Conservation (phyloP, 768 basidiomycete genomes). For the Collybiopsis confluens region DNA sequence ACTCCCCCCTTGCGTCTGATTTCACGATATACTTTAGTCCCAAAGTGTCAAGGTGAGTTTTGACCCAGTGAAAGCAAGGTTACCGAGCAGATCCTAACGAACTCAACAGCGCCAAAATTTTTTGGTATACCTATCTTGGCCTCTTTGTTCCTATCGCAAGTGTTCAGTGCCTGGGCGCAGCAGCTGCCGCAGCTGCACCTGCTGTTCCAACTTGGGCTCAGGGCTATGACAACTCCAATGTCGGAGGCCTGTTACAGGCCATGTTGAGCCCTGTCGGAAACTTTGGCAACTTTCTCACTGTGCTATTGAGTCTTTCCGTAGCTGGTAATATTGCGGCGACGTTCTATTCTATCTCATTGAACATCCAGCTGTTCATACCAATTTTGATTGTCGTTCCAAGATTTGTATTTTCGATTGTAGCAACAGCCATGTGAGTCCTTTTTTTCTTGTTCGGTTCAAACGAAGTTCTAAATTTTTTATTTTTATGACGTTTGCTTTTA, state of each 20-base stretch:
- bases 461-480: neutral
- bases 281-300: conserved; percentile 77
- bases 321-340: conserved; percentile 79
- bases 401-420: conserved; percentile 71
- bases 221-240: conserved; percentile 52
- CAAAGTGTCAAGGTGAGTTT: conserved; percentile 48
- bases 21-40: conserved; percentile 70
- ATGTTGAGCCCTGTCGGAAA: conserved; percentile 67
- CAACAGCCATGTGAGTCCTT: conserved; percentile 59
- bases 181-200: conserved; percentile 45
- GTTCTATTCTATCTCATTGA: conserved; percentile 76
- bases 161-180: conserved; percentile 51
- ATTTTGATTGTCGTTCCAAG: conserved; percentile 57
- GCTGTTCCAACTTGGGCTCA: conserved; percentile 45
- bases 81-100: neutral
- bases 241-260: conserved; percentile 69
- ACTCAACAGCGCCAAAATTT: conserved; percentile 29
- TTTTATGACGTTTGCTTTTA: neutral
- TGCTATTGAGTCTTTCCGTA: conserved; percentile 77
- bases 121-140: conserved; percentile 65
- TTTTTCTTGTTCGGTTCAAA: neutral
- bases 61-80: neutral
- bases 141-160: conserved; percentile 56
- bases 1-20: conserved; percentile 58
- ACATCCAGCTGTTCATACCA: conserved; percentile 67